These are phyloP conservation scores for Backusella psychrophila DNA, from an alignment of 192 early-diverging fungal genomes.

Conservation along the genomic window DNA sequence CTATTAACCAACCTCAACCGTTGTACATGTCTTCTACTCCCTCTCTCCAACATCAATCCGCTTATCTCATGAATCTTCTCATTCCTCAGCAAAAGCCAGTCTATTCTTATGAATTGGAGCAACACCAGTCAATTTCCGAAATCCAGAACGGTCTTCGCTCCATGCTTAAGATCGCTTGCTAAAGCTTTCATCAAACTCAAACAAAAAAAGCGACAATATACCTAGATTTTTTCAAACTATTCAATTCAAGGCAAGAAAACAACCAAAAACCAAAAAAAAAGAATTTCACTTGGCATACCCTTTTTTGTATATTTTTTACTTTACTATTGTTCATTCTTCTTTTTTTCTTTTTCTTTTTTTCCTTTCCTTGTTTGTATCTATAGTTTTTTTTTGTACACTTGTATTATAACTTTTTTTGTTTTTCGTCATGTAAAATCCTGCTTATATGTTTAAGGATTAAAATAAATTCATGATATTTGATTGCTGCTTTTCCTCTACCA, in stretches of 20 bases:
- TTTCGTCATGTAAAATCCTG: not conserved
- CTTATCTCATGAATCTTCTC: slow-evolving; percentile 14
- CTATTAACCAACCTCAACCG: slow-evolving; percentile 25
- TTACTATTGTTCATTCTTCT: not conserved
- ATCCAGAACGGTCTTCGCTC: slow-evolving; percentile 45
- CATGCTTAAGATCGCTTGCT: slow-evolving; percentile 44
- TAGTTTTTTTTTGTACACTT: slow-evolving; percentile 9
- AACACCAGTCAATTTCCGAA: slow-evolving; percentile 34
- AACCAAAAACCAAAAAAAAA: not conserved
- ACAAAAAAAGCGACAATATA: not conserved
- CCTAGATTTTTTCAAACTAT: slow-evolving; percentile 6
- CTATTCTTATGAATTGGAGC: slow-evolving; percentile 12
- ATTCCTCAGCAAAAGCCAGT: not conserved
- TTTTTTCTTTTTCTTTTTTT: not conserved
- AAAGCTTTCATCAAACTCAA: not conserved
- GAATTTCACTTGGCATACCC: not conserved
- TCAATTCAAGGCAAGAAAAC: not conserved
- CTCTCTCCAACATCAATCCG: slow-evolving; percentile 17
- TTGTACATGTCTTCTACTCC: slow-evolving; percentile 16
- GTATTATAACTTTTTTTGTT: slow-evolving; percentile 10
- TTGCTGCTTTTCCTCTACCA: not conserved
- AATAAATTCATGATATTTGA: slow-evolving; percentile 1
- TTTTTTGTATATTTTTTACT: not conserved
- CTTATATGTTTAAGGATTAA: slow-evolving; percentile 1
- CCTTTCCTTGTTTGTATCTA: slow-evolving; percentile 3